A percentile compares a stretch with the other conserved stretches of the same genome.
phyloP scores from a whole-genome alignment of 192 early-diverging fungal genomes.

The Coemansia biformis region DNA sequence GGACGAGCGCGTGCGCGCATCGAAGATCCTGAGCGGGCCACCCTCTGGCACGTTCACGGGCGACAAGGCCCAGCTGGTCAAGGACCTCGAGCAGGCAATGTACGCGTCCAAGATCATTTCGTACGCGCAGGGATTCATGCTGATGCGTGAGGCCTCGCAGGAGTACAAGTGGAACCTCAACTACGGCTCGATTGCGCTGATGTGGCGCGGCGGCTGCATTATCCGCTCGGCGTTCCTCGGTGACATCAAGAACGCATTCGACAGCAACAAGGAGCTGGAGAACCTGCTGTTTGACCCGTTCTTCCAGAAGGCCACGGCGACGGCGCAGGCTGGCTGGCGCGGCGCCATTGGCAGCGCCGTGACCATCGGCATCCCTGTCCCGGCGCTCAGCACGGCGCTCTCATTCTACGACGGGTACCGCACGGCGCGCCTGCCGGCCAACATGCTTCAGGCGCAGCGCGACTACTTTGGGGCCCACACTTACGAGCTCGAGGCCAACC shows the following conservation, averaged over 20 bases:
- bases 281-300: constrained; percentile 94
- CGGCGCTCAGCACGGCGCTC: constrained; percentile 84
- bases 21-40: constrained; percentile 79
- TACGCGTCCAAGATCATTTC: constrained; percentile 98
- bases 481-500: constrained; percentile 75
- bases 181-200: constrained; percentile 95
- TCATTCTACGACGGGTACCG: constrained; percentile 98
- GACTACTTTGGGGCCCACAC: constrained; percentile 99
- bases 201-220: constrained; percentile 99
- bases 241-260: constrained; percentile 95
- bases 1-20: constrained; percentile 89
- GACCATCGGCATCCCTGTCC: constrained; percentile 82
- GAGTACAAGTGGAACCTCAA: constrained; percentile 92
- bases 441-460: constrained; percentile 95
- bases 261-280: constrained; percentile 75
- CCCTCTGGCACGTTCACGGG: constrained; percentile 62
- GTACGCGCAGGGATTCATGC: constrained; percentile 99
- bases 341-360: constrained; percentile 76
- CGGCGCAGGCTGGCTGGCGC: constrained; percentile 83
- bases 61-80: constrained; percentile 84
- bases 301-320: constrained; percentile 87
- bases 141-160: constrained; percentile 92
- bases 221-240: constrained; percentile 95
- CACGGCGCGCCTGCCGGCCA: constrained; percentile 81
- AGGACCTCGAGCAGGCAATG: constrained; percentile 85